Percentiles rank a stretch among this genome's conserved stretches.
Conservation (phyloP, 208 protist species). For the Wallacemonas sp. region DNA sequence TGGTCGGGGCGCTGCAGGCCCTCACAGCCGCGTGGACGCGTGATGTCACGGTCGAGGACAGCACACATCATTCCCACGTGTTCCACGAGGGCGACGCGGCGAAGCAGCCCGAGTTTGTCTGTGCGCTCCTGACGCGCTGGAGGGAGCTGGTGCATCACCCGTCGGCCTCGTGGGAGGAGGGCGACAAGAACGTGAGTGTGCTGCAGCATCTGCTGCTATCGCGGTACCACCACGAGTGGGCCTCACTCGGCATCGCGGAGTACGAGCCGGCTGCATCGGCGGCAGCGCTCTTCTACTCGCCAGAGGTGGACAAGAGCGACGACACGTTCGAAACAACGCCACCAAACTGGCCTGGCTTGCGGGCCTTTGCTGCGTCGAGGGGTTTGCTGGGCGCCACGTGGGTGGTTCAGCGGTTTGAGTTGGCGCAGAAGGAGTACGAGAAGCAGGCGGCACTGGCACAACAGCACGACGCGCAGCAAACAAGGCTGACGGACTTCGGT, state of each 20-base stretch:
- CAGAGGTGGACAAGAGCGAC: constrained; percentile 50
- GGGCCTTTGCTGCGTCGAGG: constrained; percentile 49
- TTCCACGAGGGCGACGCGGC: background rate
- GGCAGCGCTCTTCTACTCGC: constrained; percentile 62
- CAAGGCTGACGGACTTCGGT: constrained; percentile 51
- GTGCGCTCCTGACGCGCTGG: constrained; percentile 45
- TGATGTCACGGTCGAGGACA: background rate
- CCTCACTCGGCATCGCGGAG: constrained; percentile 24
- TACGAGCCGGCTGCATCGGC: constrained; percentile 47
- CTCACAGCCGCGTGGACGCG: constrained; percentile 55
- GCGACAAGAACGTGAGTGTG: constrained; percentile 34
- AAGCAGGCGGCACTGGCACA: constrained; percentile 20
- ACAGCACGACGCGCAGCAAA: constrained; percentile 28
- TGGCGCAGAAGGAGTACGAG: constrained; percentile 48
- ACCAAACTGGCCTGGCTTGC: constrained; percentile 67
- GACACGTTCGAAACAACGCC: constrained; percentile 33
- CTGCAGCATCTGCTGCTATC: constrained; percentile 48
- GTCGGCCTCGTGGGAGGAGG: constrained; percentile 30
- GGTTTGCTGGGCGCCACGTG: constrained; percentile 56
- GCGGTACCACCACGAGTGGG: constrained; percentile 40
- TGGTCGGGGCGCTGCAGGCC: constrained; percentile 62
- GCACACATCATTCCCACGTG: background rate
- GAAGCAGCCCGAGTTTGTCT: constrained; percentile 25
- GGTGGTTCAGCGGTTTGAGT: constrained; percentile 55
- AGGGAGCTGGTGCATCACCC: constrained; percentile 23